Base-by-base conservation (phyloP, 2,329 filamentous ascomycete genomes). In the Clarireedia homoeocarpa region DNA sequence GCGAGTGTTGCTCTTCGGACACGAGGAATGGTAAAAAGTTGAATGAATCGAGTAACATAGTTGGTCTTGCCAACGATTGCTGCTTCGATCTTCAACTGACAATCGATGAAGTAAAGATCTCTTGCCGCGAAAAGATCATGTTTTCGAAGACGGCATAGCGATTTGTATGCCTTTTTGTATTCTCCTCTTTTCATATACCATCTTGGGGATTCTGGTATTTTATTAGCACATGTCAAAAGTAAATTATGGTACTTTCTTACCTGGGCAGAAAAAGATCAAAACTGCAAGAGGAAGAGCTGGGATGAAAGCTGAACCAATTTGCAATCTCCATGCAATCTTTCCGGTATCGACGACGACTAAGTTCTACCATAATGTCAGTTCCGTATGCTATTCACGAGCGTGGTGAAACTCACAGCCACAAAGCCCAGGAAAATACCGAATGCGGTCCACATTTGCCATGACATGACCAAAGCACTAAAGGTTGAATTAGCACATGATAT, bases 361-460 rank as follows among this genome's bases (percentile, higher is more conserved):
- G 68, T 71, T 62, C 53, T 55, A 26, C 24, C 10, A 9, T 14
- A 6, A 14, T 26, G 39, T 55, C 20, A 51, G 39, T 9, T 27
- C 4, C 12, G 3, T 7, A 2, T 12, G 24, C n/a, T 3, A 17
- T 12, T 0, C 1, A 9, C 2, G 10, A 3, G 4, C 5, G 9
- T 27, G 17, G 10, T 6, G 6, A 6, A 27, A 51, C 53, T 46
- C 44, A 55, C 53, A 69, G 70, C 38, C 71, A 54, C 61, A 24
- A 60, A 62, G 4, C 65, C 64, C 17, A 83, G 71, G 62, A 83
- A 77, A 60, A 84, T 83, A 53, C 81, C 81, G 66, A 84, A 81
- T 5, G 78, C 77, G 4, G 78, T 83, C 81, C 83, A 86, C 69
- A 87, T 74, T 71, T 91, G 85, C 88, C 88, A 92, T 59, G 84